Percentiles rank a stretch among this genome's conserved stretches.
These are phyloP conservation scores for Antarctomyces pellizariae DNA, from an alignment of 495 filamentous ascomycete species.

Conservation along the genomic window DNA sequence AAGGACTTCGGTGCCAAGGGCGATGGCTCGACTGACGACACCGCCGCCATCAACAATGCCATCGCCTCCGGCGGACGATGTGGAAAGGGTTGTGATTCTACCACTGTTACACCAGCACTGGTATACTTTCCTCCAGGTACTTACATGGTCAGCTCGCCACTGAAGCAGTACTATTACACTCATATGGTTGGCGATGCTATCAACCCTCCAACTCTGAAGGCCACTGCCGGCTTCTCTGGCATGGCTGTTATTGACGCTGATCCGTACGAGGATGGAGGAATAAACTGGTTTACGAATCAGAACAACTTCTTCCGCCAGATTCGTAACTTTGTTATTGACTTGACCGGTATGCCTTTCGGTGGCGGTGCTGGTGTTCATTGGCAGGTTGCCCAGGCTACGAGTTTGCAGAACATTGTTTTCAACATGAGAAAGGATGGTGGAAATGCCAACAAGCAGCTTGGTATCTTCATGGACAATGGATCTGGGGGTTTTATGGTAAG, in stretches of 20 bases:
- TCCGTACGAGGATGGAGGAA: slow-evolving; percentile 39
- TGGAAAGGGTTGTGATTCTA: slow-evolving; percentile 53
- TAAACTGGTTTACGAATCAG: slow-evolving; percentile 61
- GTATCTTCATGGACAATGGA: slow-evolving; percentile 54
- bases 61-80: slow-evolving; percentile 59
- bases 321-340: slow-evolving; percentile 82
- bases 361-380: slow-evolving; percentile 75
- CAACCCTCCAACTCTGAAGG: slow-evolving; percentile 55
- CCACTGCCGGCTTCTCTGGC: slow-evolving; percentile 42
- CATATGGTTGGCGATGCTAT: slow-evolving; percentile 42
- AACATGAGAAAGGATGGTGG: slow-evolving; percentile 34
- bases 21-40: slow-evolving; percentile 12
- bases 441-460: slow-evolving; percentile 30
- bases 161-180: slow-evolving; percentile 57
- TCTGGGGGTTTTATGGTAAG: slow-evolving; percentile 49
- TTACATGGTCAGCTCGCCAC: slow-evolving; percentile 42
- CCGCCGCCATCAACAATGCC: slow-evolving; percentile 63
- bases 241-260: slow-evolving; percentile 84
- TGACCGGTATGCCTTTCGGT: slow-evolving; percentile 40
- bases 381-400: slow-evolving; percentile 57
- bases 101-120: slow-evolving; percentile 50
- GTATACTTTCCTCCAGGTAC: slow-evolving; percentile 68
- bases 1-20: slow-evolving; percentile 59
- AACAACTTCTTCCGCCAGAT: slow-evolving; percentile 98
- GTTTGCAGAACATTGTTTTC: slow-evolving; percentile 58